Percentiles rank a stretch among this genome's conserved stretches.
Conservation (phyloP, 345 rosid genomes). For the Pugionium cornutum region DNA sequence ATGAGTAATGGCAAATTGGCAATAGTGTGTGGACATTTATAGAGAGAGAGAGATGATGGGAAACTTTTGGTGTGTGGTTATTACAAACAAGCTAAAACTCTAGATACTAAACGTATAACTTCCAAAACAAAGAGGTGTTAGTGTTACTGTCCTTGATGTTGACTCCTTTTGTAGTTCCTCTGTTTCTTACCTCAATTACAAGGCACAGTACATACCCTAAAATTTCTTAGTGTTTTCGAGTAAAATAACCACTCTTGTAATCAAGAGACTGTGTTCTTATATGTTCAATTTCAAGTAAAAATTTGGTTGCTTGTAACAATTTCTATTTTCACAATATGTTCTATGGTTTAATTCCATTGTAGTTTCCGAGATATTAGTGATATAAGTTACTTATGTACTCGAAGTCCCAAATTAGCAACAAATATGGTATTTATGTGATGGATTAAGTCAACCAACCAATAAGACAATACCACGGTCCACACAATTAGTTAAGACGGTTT, state of each 20-base stretch:
- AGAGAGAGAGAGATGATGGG: constrained; percentile 18
- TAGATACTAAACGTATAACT: constrained; percentile 34
- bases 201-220: constrained; percentile 32
- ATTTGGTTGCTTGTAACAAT: too few relatives aligned
- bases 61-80: constrained; percentile 33
- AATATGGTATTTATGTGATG: too few relatives aligned
- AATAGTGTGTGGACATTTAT: constrained; percentile 33
- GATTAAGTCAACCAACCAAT: too few relatives aligned
- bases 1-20: constrained; percentile 18
- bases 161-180: constrained; percentile 21
- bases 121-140: constrained; percentile 20
- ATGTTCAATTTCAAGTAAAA: too few relatives aligned
- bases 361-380: too few relatives aligned
- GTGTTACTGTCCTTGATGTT: constrained; percentile 34
- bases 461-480: neutral
- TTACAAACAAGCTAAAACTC: constrained; percentile 40
- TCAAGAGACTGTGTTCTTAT: too few relatives aligned
- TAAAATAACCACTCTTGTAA: too few relatives aligned
- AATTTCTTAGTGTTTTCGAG: constrained; percentile 9
- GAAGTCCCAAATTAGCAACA: too few relatives aligned
- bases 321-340: too few relatives aligned
- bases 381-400: too few relatives aligned
- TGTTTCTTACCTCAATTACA: constrained; percentile 36
- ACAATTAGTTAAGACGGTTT: neutral
- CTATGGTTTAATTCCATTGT: too few relatives aligned